Base-by-base conservation (phyloP, 768 basidiomycete species). In the Suillus cothurnatus region DNA sequence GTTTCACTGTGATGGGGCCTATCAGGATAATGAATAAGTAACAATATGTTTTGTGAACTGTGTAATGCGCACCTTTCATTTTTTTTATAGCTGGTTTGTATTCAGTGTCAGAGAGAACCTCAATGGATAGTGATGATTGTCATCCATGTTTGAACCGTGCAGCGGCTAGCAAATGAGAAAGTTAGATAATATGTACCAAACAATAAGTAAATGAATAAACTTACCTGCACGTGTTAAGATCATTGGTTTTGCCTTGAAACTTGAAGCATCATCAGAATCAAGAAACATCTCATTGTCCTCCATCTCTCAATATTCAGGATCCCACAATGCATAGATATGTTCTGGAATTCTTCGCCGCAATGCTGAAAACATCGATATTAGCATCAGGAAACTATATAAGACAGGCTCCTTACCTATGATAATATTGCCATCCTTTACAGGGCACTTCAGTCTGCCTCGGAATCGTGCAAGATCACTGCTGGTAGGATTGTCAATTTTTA, bases 321-420 rank as follows among this genome's bases (percentile, higher is more conserved):
- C 63, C 63, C 63, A 64, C 3, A 57, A 64, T 21, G 38, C 31
- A 34, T 64, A 64, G 15, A 60, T 23, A 19, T 41, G 17, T 14
- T 45, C 28, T 23, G 63, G 38, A 59, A 64, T 47, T 19, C 39
- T 17, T 32, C 15, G 12, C 19, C 6, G 8, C 17, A 64, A 26
- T 58, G 63, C 63, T 64, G 36, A 21, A 45, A 14, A 34, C 12
- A 50, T 4, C 2, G 0, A 28, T 17, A 15, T 23, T 64, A 58
- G 45, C 32, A 56, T 64, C 39, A 31, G 26, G 38, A 28, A 45
- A 56, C 17, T 50, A 4, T 50, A 50, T 4, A 26, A 43, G 8
- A 58, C 21, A 55, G 34, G 62, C n/a, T 31, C 15, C 23, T 38
- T 50, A 53, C 60, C 64, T 38, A 65, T 61, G n/a, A 65, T 65